Evolutionary conservation across 768 basidiomycete species (phyloP), one percentile per base, ranked within the genome.

Genomic region (Lentinula boryana): DNA sequence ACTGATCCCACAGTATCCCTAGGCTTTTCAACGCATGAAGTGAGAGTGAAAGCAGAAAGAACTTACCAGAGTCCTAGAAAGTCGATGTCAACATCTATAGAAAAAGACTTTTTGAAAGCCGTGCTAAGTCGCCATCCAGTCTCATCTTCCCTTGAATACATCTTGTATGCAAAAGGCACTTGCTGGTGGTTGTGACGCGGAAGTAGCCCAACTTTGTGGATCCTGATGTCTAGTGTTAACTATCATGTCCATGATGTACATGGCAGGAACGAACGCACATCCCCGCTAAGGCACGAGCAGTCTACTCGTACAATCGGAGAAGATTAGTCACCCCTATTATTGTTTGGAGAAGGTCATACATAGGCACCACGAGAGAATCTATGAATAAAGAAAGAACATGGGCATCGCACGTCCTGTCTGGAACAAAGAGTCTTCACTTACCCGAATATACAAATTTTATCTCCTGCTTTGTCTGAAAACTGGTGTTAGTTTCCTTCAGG

Each of bases 1-100:
- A 87, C 84, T 0, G 85, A 87, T 21, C 81, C 79, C 5, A 89
- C 86, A 1, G 85, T 88, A 64, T 89, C 87, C 84, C 86, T 87
- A 55, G 2, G 41, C 40, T 8, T 40, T 18, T 31, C 18, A 21
- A n/a, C 33, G 18, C 13, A 16, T 36, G 10, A 16, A 38, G 33
- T 31, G 41, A 5, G 27, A 16, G 3, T 15, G 23, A 9, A 33
- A 51, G 18, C 21, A 56, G 79, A 84, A 13, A 79, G 84, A 13
- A 48, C 71, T 12, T 64, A 81, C 81, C 81, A 85, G 33, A 85
- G 80, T 1, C 84, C 85, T 13, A 87, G 62, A 59, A 86, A 86
- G 18, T 85, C 81, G 32, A 86, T 81, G 1, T 76, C 65, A 2
- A 85, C 82, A 33, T 81, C 73, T 10, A 79, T 74, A 3, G 77